Evolutionary conservation across 2,329 filamentous ascomycete species (phyloP).

Genomic region (Cercospora sp.): DNA sequence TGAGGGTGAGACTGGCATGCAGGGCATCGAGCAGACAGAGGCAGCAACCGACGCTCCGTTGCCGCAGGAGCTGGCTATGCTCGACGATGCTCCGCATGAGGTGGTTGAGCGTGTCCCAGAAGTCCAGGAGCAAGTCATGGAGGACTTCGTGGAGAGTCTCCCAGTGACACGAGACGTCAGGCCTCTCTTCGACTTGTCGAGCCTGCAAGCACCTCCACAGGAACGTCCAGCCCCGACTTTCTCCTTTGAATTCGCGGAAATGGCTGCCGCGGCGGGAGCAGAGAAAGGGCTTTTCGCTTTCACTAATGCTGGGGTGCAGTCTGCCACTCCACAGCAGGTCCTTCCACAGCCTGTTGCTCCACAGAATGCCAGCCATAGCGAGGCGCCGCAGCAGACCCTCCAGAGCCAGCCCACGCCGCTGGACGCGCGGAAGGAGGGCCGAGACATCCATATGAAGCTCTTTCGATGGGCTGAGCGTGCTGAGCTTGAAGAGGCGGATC

Average conservation of each 20-base stretch:
- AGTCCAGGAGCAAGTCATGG: not conserved
- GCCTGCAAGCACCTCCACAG: not conserved
- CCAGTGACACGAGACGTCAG: not conserved
- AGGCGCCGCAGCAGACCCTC: not conserved
- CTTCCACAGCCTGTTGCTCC: not conserved
- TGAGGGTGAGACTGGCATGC: not conserved
- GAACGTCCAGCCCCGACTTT: not conserved
- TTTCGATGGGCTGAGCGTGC: not conserved
- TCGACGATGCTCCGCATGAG: not conserved
- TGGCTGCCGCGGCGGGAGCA: not conserved
- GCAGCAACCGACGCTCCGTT: not conserved
- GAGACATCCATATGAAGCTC: not conserved
- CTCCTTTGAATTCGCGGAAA: not conserved
- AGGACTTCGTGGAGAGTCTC: not conserved
- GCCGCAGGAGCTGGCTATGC: not conserved
- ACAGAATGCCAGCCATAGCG: not conserved
- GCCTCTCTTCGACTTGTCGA: not conserved
- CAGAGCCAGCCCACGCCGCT: not conserved
- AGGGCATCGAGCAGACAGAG: not conserved
- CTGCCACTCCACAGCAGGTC: not conserved
- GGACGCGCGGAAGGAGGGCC: too few relatives aligned
- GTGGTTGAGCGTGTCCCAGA: not conserved
- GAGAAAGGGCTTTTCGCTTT: not conserved
- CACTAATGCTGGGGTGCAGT: not conserved
- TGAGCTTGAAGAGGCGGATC: not conserved